Evolutionary conservation across 192 early-diverging fungal species (phyloP).

Genomic region (Haplosporangium gracile): DNA sequence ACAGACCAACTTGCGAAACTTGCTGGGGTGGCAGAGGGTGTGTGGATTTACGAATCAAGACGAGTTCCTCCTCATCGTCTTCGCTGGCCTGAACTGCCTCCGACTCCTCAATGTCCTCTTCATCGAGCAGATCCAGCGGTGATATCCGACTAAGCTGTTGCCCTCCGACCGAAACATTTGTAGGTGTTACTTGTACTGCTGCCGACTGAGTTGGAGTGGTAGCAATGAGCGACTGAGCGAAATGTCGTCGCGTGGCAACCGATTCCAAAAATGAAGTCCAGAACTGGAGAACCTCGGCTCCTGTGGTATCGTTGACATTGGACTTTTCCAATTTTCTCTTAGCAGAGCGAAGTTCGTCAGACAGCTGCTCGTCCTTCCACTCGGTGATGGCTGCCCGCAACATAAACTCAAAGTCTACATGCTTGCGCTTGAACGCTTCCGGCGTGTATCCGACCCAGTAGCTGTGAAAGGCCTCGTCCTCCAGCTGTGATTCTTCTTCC

Average conservation of each 20-base stretch:
- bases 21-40: background rate
- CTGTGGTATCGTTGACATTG: conserved; percentile 47
- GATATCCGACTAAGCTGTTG: conserved; percentile 12
- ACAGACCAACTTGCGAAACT: background rate
- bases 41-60: background rate
- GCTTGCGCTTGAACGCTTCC: conserved; percentile 32
- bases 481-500: conserved; percentile 24
- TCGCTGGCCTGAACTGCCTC: background rate
- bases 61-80: conserved; percentile 48
- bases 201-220: too few relatives aligned
- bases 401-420: conserved; percentile 54
- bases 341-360: conserved; percentile 34
- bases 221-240: background rate
- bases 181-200: background rate
- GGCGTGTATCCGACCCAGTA: conserved; percentile 55
- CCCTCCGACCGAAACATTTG: background rate
- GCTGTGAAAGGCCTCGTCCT: conserved; percentile 32
- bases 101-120: conserved; percentile 25
- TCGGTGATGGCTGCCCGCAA: conserved; percentile 55
- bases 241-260: conserved; percentile 22
- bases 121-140: conserved; percentile 32
- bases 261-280: conserved; percentile 55
- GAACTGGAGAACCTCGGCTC: conserved; percentile 53
- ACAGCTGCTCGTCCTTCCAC: conserved; percentile 40
- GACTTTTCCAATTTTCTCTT: conserved; percentile 62